phyloP scores from a whole-genome alignment of 176 grass and related monocot genomes.

The Zoysia japonica region DNA sequence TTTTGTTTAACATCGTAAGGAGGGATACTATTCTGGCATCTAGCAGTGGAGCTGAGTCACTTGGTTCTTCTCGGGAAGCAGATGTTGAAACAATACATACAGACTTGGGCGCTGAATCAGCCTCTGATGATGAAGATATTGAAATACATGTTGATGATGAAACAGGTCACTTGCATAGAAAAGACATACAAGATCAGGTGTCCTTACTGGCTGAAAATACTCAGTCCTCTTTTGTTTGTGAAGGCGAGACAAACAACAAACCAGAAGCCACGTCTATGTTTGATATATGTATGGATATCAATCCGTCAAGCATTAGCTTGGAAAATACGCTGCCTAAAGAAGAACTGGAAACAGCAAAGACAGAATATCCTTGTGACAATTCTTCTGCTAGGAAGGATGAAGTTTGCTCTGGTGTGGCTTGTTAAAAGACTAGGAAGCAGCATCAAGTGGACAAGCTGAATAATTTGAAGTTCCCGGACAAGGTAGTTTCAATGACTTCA shows the following conservation, averaged over 20 bases:
- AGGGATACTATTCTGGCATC: slow-evolving; percentile 57
- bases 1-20: slow-evolving; percentile 93
- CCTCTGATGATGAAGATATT: slow-evolving; percentile 52
- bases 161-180: neutral
- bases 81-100: slow-evolving; percentile 72
- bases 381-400: slow-evolving; percentile 18
- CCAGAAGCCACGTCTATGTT: slow-evolving; percentile 42
- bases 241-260: slow-evolving; percentile 19
- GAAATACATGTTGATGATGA: slow-evolving; percentile 26
- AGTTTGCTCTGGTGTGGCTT: slow-evolving; percentile 1
- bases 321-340: slow-evolving; percentile 1
- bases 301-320: neutral
- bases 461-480: slow-evolving; percentile 8
- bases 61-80: slow-evolving; percentile 44
- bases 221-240: neutral
- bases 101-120: slow-evolving; percentile 51
- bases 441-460: slow-evolving; percentile 18
- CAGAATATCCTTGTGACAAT: slow-evolving; percentile 24
- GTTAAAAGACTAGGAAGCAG: neutral
- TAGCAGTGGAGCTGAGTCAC: slow-evolving; percentile 41
- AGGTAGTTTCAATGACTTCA: neutral
- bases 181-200: slow-evolving; percentile 8
- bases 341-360: neutral
- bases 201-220: slow-evolving; percentile 27
- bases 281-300: slow-evolving; percentile 38